Evolutionary conservation across 2,329 filamentous ascomycete species (phyloP).

Genomic region (Huntiella omanensis): DNA sequence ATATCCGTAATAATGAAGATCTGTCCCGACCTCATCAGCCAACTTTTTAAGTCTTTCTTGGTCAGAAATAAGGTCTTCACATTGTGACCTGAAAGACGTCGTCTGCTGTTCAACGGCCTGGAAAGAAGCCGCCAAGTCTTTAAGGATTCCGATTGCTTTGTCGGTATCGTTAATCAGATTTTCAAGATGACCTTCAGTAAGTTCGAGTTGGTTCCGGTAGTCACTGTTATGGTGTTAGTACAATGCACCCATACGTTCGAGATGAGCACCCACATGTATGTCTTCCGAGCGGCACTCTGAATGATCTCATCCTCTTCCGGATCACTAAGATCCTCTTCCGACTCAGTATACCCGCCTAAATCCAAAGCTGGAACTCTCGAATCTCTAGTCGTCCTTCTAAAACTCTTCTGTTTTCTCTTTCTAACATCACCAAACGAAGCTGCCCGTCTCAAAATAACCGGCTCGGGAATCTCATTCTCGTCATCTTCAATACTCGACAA

Average conservation of each 20-base stretch:
- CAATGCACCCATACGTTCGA: background rate
- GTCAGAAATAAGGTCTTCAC: slow-evolving; percentile 68
- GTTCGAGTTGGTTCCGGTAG: slow-evolving; percentile 62
- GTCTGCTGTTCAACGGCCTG: slow-evolving; percentile 76
- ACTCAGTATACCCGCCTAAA: slow-evolving; percentile 5
- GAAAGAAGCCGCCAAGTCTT: slow-evolving; percentile 69
- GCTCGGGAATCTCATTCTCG: slow-evolving; percentile 42
- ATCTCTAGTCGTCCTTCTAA: slow-evolving; percentile 4
- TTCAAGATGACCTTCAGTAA: slow-evolving; percentile 69
- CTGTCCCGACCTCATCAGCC: slow-evolving; percentile 68
- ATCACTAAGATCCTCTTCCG: slow-evolving; percentile 11
- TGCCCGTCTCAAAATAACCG: slow-evolving; percentile 44
- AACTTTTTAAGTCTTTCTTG: slow-evolving; percentile 62
- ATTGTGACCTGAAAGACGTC: slow-evolving; percentile 80
- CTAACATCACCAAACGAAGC: slow-evolving; percentile 31
- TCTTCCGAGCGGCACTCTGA: slow-evolving; percentile 3
- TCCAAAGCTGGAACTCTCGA: slow-evolving; percentile 7
- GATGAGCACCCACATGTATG: slow-evolving; percentile 31
- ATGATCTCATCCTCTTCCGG: slow-evolving; percentile 44
- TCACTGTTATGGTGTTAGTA: slow-evolving; percentile 25
- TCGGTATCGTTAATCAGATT: slow-evolving; percentile 61
- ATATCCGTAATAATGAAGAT: slow-evolving; percentile 88
- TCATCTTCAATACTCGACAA: slow-evolving; percentile 20
- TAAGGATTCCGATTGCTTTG: slow-evolving; percentile 54
- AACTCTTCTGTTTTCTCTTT: background rate